phyloP scores from a whole-genome alignment of 2,329 filamentous ascomycete species.

The Hortaea werneckii region DNA sequence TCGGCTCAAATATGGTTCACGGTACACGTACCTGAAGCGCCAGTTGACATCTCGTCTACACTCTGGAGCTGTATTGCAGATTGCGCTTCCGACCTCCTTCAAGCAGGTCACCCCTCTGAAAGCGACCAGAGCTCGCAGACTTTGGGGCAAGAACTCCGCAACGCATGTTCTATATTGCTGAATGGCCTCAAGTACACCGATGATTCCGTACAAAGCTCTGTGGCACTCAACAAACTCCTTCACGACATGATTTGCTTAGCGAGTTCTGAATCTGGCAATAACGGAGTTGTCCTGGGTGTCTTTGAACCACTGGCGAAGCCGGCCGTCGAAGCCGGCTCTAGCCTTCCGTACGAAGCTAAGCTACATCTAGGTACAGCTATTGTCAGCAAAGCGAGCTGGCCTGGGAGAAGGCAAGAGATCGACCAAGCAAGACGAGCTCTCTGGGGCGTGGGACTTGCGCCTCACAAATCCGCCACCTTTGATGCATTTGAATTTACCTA shows the following conservation, averaged over 20 bases:
- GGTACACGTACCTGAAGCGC: not conserved
- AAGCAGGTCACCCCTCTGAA: not conserved
- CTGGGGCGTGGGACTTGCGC: conserved; percentile 46
- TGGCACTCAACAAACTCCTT: conserved; percentile 19
- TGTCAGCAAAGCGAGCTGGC: conserved; percentile 28
- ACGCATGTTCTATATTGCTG: conserved; percentile 57
- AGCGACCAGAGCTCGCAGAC: conserved; percentile 3
- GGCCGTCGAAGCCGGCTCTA: conserved; percentile 6
- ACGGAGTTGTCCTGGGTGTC: conserved; percentile 54
- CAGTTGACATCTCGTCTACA: not conserved
- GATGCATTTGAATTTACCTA: conserved; percentile 61
- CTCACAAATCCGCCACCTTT: conserved; percentile 27
- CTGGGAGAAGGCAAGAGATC: conserved; percentile 51
- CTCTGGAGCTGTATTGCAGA: conserved; percentile 5
- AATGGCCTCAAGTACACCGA: conserved; percentile 40
- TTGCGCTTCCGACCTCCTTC: not conserved
- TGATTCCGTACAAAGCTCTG: conserved; percentile 1
- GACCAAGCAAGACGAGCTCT: conserved; percentile 56
- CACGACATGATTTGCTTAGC: conserved; percentile 38
- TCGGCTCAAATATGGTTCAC: conserved; percentile 1
- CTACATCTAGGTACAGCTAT: conserved; percentile 7
- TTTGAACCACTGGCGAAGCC: conserved; percentile 43
- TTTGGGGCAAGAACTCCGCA: conserved; percentile 56
- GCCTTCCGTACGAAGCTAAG: conserved; percentile 3
- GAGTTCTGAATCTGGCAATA: conserved; percentile 55